Percentiles rank a stretch among this genome's conserved stretches.
Conservation (phyloP, 768 basidiomycete species). For the Filobasidium floriforme region DNA sequence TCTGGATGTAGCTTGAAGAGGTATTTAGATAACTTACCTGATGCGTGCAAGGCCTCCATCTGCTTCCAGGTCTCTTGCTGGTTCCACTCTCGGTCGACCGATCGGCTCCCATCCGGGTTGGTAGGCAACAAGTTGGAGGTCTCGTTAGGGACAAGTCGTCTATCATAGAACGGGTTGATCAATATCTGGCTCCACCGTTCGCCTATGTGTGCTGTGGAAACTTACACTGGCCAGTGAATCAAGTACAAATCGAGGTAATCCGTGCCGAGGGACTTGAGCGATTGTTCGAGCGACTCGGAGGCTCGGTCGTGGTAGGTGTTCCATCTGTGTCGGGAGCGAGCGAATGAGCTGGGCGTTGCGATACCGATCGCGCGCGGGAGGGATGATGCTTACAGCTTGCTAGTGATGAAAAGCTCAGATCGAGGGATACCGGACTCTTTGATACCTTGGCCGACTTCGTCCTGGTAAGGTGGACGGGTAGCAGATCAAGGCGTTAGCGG, state of each 20-base stretch:
- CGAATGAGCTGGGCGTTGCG: background rate
- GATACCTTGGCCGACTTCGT: slow-evolving; percentile 35
- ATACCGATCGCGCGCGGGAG: background rate
- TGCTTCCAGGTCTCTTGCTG: slow-evolving; percentile 35
- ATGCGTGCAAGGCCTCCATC: slow-evolving; percentile 29
- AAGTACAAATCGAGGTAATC: slow-evolving; percentile 72
- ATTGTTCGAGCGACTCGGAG: slow-evolving; percentile 68
- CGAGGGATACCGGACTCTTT: slow-evolving; percentile 31
- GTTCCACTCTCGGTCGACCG: slow-evolving; percentile 26
- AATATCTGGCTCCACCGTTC: background rate
- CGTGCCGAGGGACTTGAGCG: slow-evolving; percentile 62
- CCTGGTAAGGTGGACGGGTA: slow-evolving; percentile 6
- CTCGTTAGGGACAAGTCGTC: slow-evolving; percentile 19
- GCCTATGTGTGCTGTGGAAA: background rate
- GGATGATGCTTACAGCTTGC: slow-evolving; percentile 22
- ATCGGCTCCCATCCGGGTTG: slow-evolving; percentile 28
- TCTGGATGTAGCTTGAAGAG: slow-evolving; percentile 42
- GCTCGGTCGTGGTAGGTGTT: slow-evolving; percentile 60
- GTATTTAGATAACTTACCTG: background rate
- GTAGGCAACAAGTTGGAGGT: slow-evolving; percentile 20
- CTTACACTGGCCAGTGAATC: slow-evolving; percentile 36
- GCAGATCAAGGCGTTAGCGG: slow-evolving; percentile 13
- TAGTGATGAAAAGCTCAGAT: slow-evolving; percentile 29
- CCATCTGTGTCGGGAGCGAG: background rate
- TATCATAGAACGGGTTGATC: background rate